Evolutionary conservation across 768 basidiomycete species (phyloP), one percentile per base, ranked within the genome.

Genomic region (Auricularia sp.): DNA sequence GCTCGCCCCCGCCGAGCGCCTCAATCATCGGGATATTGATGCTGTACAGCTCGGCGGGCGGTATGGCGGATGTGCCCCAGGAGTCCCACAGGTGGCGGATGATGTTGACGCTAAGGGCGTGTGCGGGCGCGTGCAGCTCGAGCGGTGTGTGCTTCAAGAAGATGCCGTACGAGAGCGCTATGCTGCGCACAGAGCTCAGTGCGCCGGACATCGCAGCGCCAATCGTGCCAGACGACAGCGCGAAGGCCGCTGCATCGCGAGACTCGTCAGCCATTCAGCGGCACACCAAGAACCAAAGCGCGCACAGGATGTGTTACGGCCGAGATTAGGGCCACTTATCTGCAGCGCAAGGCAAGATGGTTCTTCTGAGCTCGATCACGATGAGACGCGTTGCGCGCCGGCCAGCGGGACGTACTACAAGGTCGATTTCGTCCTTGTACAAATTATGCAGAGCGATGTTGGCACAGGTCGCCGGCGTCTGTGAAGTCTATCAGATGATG

Each of bases 371-470:
- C 34, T 34, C 56, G 36, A 56, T 43, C 14, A 43, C 42, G 56
- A 21, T 11, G 33, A n/a, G 47, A 59, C 56, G 56, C 56, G 29
- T 33, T 29, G 29, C 21, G 53, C 53, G 56, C 23, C 21, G 72
- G 72, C 12, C 68, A 68, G 65, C 71, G 66, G 36, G 21, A 77
- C 83, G 39, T 69, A 91, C 90, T 64, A 98, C 85, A n/a, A 98
- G 83, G 74, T 98, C 93, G 36, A 98, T 90, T 71, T 90, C 76
- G 42, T 82, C 87, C 2, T 86, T 87, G 72, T 87, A 95, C 8
- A 98, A 70, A 70, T 98, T 98, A 74, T 96, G 90, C 51, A 98
- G 77, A 2, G 85, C 93, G 65, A 98, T 86, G 70, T 96, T 97
- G 2, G 91, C 81, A 72, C 95, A 97, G 12, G 95, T 90, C 3